Evolutionary conservation across 257 asterid species (phyloP).

Genomic region (Leonotis leonurus): DNA sequence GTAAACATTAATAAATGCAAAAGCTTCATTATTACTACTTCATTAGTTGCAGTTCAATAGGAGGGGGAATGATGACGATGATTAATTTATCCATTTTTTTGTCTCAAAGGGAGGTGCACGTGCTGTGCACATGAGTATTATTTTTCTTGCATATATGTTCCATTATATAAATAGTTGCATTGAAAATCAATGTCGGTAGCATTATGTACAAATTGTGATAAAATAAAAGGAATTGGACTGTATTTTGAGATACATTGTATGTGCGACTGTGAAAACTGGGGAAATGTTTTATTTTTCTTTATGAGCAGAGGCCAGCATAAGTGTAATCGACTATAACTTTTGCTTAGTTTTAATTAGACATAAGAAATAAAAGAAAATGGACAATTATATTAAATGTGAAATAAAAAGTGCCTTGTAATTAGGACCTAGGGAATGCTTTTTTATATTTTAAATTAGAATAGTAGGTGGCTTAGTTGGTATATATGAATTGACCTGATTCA

Average conservation of each 20-base stretch:
- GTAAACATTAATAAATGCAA: neutral
- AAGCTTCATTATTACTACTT: neutral
- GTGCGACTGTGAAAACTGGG: neutral
- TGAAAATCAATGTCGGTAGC: conserved; percentile 12
- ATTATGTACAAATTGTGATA: neutral
- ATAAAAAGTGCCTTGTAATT: too few relatives aligned
- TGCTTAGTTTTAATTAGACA: neutral
- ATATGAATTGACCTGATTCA: neutral
- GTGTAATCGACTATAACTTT: neutral
- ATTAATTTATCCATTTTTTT: neutral
- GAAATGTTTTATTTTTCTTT: neutral
- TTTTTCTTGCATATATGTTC: neutral
- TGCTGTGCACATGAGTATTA: neutral
- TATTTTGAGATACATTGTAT: neutral
- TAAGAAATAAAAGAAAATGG: neutral
- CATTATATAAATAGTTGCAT: neutral
- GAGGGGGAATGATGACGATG: neutral
- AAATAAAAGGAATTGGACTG: neutral
- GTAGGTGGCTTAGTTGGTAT: neutral
- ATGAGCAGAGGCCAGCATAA: neutral
- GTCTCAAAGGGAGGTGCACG: conserved; percentile 1
- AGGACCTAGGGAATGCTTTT: neutral
- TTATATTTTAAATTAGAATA: neutral
- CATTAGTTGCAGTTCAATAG: neutral
- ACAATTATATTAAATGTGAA: neutral